A percentile compares a stretch with the other conserved stretches of the same genome.
These are phyloP conservation scores for Talaromyces sp. DNA, from an alignment of 2,329 filamentous ascomycete species.

Conservation along the genomic window DNA sequence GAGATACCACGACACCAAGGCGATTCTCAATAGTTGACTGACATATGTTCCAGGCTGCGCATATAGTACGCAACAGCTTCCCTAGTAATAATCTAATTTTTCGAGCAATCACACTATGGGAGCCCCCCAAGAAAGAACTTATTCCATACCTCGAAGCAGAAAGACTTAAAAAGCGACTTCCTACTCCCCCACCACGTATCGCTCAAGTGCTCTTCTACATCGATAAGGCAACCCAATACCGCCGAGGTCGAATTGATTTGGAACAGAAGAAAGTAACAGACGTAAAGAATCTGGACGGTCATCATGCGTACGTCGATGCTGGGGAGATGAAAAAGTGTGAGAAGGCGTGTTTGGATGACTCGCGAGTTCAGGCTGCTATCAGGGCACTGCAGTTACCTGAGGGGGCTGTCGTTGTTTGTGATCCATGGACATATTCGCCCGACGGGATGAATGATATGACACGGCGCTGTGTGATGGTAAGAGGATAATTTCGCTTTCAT, in stretches of 20 bases:
- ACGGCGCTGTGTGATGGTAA: not conserved
- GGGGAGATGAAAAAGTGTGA: slow-evolving; percentile 10
- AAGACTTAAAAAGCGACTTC: not conserved
- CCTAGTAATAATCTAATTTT: slow-evolving; percentile 39
- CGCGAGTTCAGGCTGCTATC: slow-evolving; percentile 9
- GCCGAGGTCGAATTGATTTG: not conserved
- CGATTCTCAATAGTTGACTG: not conserved
- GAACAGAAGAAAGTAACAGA: not conserved
- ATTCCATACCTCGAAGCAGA: slow-evolving; percentile 46
- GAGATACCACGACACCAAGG: not conserved
- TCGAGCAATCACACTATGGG: slow-evolving; percentile 50
- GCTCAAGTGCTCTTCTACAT: slow-evolving; percentile 1
- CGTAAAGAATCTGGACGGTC: not conserved
- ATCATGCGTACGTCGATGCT: not conserved
- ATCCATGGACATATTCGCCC: slow-evolving; percentile 7
- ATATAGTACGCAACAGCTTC: not conserved
- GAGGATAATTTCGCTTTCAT: not conserved
- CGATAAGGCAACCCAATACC: not conserved
- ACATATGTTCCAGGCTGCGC: not conserved
- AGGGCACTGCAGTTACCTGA: slow-evolving; percentile 1
- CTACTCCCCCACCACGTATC: not conserved
- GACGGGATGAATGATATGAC: slow-evolving; percentile 15
- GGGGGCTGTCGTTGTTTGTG: slow-evolving; percentile 5
- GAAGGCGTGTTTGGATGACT: slow-evolving; percentile 1
- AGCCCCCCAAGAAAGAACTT: slow-evolving; percentile 51